Conservation (phyloP, 179 eudicot species). For the Heliamphora pulchella region DNA sequence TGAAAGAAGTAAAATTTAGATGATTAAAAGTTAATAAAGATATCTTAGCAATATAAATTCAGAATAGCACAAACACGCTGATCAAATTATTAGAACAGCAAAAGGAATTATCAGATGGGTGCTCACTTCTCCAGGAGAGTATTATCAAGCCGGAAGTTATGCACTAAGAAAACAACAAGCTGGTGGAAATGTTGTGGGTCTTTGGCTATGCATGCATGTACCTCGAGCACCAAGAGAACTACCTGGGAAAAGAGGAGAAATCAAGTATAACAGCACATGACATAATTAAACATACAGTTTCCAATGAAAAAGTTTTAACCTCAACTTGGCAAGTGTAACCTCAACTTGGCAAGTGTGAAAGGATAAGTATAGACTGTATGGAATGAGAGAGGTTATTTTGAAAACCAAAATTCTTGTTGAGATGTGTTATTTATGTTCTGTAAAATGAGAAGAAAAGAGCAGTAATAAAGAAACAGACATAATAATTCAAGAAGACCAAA, state of each 20-base stretch:
- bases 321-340: neutral
- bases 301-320: neutral
- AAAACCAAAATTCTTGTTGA: too few relatives aligned
- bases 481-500: too few relatives aligned
- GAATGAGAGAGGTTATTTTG: too few relatives aligned
- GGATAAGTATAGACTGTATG: too few relatives aligned
- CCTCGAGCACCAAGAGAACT: slow-evolving; percentile 91
- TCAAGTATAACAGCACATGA: neutral
- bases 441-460: too few relatives aligned
- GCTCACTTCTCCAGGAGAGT: slow-evolving; percentile 86
- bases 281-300: neutral
- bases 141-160: slow-evolving; percentile 62
- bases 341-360: too few relatives aligned
- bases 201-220: slow-evolving; percentile 93
- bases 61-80: slow-evolving; percentile 1
- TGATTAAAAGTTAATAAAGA: neutral
- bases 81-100: neutral
- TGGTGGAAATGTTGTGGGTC: slow-evolving; percentile 67
- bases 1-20: slow-evolving; percentile 27
- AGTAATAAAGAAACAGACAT: too few relatives aligned
- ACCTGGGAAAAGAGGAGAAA: slow-evolving; percentile 38
- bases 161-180: slow-evolving; percentile 73
- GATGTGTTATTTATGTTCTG: too few relatives aligned
- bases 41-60: neutral
- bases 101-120: neutral